These are phyloP conservation scores for Tuber melanosporum DNA, from an alignment of 495 filamentous ascomycete genomes.

Conservation along the genomic window DNA sequence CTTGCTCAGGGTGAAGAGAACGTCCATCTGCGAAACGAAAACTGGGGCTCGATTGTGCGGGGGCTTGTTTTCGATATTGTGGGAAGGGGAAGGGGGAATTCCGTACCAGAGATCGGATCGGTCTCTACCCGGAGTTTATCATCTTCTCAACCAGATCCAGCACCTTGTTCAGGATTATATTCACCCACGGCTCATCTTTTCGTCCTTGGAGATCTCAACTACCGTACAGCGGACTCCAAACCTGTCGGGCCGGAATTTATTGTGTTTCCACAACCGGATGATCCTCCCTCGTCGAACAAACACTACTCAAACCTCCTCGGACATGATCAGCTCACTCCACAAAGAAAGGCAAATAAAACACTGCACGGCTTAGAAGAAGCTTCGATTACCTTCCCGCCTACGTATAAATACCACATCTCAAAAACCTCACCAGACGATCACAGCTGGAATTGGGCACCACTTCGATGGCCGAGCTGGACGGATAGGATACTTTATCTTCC, in stretches of 20 bases:
- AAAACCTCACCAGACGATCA: constrained; percentile 46
- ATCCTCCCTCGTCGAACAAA: constrained; percentile 43
- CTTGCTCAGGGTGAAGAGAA: constrained; percentile 77
- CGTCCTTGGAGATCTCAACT: constrained; percentile 88
- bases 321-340: constrained; percentile 69
- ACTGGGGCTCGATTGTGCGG: constrained; percentile 77
- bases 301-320: constrained; percentile 60
- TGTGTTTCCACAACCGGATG: constrained; percentile 57
- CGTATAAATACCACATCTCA: constrained; percentile 68
- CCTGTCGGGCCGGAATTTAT: constrained; percentile 52
- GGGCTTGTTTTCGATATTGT: constrained; percentile 63
- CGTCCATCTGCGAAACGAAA: constrained; percentile 63
- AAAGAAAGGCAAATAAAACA: constrained; percentile 57
- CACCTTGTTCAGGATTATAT: constrained; percentile 51
- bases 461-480: constrained; percentile 90
- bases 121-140: constrained; percentile 15
- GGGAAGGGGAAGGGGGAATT: constrained; percentile 38
- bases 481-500: constrained; percentile 73
- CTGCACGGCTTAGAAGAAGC: constrained; percentile 72
- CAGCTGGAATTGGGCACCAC: constrained; percentile 65
- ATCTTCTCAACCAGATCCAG: constrained; percentile 8
- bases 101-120: constrained; percentile 28
- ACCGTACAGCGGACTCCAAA: constrained; percentile 62
- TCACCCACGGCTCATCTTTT: constrained; percentile 70
- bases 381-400: constrained; percentile 73